These are phyloP conservation scores for Aspergillus sergii DNA, from an alignment of 2,329 filamentous ascomycete genomes.

Conservation along the genomic window DNA sequence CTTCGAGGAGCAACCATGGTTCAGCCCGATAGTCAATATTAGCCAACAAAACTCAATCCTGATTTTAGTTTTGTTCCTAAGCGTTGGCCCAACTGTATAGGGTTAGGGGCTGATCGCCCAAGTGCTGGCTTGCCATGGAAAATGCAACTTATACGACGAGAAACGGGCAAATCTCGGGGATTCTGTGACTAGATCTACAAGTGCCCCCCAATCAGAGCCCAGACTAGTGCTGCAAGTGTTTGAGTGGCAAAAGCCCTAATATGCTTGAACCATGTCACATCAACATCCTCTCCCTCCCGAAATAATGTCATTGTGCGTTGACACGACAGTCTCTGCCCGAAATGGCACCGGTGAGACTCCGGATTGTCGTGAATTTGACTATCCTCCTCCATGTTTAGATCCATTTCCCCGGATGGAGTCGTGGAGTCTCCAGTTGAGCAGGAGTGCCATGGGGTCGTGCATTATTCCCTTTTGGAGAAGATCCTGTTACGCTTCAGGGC, in stretches of 20 bases:
- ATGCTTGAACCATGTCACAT: background rate
- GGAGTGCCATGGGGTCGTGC: slow-evolving; percentile 1
- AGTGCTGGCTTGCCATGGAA: background rate
- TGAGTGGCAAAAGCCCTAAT: slow-evolving; percentile 2
- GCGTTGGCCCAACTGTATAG: background rate
- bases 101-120: background rate
- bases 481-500: background rate
- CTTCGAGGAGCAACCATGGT: background rate
- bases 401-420: background rate
- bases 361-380: background rate
- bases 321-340: background rate
- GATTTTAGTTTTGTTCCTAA: background rate
- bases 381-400: background rate
- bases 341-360: slow-evolving; percentile 7
- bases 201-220: background rate
- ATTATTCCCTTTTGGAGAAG: background rate
- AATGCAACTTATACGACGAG: background rate
- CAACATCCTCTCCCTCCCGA: slow-evolving; percentile 3
- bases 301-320: slow-evolving; percentile 7
- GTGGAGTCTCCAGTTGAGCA: background rate
- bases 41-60: background rate
- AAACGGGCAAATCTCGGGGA: background rate
- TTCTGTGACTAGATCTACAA: background rate
- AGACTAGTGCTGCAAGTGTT: background rate
- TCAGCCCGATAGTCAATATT: background rate